Base-by-base conservation (phyloP, 495 filamentous ascomycete species). In the Talaromyces borbonicus region DNA sequence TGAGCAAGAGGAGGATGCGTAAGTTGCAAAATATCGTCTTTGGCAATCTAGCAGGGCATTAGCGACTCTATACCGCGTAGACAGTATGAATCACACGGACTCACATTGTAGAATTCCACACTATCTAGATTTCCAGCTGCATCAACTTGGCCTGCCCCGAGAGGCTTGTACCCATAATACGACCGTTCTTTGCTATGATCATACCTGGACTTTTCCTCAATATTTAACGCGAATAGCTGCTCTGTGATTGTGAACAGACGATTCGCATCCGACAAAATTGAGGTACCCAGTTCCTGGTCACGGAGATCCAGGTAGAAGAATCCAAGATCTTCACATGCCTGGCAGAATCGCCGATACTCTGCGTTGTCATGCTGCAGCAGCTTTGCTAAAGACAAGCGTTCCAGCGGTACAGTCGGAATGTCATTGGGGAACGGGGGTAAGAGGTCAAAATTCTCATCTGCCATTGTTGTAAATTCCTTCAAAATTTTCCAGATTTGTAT, bases 41-140 rank as follows among this genome's bases (percentile, higher is more conserved):
- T 77, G 9, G 68, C 65, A 5, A 65, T 58, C 66, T 70, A 31
- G 37, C 15, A 41, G 18, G n/a, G 54, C 60, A 3, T 38, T 20
- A 38, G 35, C 0, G 16, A 20, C 16, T 19, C 0, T 22, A 20
- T 2, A n/a, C 6, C 9, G 11, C 9, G 8, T 20, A 4, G 1
- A 36, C 6, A 22, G 18, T 20, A 12, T 18, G 2, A n/a, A n/a
- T n/a, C n/a, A n/a, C n/a, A 38, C 8, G 8, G 18, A 20, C 15
- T 22, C 29, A 83, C 72, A 59, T 82, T 81, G 52, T 81, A 81
- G 52, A 80, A 80, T 56, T 83, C 78, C 54, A 78, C 78, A 32
- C 69, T 61, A 44, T 80, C 77, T 23, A 58, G 55, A 5, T 68
- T 79, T 4, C 78, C 79, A 14, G 65, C 46, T 14, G 65, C 64